phyloP scores from a whole-genome alignment of 495 filamentous ascomycete genomes.

The Trichoderma virens region DNA sequence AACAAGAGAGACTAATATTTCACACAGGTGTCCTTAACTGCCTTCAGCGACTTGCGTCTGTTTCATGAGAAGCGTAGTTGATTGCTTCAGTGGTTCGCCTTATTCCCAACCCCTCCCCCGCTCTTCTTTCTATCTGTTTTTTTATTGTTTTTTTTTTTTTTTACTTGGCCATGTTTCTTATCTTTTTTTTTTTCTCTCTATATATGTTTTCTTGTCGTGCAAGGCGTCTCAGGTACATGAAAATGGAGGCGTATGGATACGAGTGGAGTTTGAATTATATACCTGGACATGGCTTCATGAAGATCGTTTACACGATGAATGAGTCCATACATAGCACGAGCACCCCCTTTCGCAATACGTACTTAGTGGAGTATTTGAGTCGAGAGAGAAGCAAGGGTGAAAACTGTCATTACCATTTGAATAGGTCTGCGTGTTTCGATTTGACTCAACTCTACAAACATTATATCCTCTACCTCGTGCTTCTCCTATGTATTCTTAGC shows the following conservation, averaged over 20 bases:
- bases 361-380: not conserved
- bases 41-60: not conserved
- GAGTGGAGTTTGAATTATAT: not conserved
- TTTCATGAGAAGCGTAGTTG: not conserved
- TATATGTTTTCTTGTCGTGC: not conserved
- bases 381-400: not conserved
- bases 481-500: not conserved
- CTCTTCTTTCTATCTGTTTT: not conserved
- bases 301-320: not conserved
- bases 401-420: not conserved
- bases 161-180: not conserved
- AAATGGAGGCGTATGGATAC: not conserved
- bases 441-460: not conserved
- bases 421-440: not conserved
- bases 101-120: not conserved
- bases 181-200: not conserved
- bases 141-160: not conserved
- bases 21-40: constrained; percentile 5
- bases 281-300: not conserved
- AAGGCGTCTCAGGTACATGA: constrained; percentile 4
- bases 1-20: constrained; percentile 1
- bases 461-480: too few species aligned
- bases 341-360: not conserved
- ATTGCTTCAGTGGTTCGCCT: not conserved
- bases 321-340: not conserved